Percentiles rank a stretch among this genome's conserved stretches.
These are phyloP conservation scores for Physcomitrium patens DNA, from an alignment of 225 moss, liverwort and hornwort species.

Conservation along the genomic window DNA sequence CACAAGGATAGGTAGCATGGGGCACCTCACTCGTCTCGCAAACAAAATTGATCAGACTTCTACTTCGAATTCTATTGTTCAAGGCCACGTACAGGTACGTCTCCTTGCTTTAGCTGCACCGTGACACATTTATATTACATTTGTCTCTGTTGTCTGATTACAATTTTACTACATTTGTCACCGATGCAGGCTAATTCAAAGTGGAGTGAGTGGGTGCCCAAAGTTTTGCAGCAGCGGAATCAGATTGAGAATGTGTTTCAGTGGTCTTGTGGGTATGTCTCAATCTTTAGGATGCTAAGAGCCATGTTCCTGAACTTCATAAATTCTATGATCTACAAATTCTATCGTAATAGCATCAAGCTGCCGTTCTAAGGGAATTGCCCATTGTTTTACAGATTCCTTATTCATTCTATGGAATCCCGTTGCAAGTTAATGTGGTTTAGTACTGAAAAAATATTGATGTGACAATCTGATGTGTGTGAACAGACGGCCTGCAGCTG, in stretches of 20 bases:
- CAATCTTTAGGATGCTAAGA: neutral
- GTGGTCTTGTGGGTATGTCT: constrained; percentile 91
- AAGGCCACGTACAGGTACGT: constrained; percentile 81
- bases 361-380: neutral
- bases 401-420: neutral
- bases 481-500: constrained; percentile 85
- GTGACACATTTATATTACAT: neutral
- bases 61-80: constrained; percentile 56
- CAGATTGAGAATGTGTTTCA: constrained; percentile 79
- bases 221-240: constrained; percentile 78
- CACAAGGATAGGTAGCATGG: constrained; percentile 95
- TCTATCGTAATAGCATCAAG: neutral
- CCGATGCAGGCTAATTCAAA: constrained; percentile 65
- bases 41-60: constrained; percentile 80
- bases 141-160: constrained; percentile 16
- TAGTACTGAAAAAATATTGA: neutral
- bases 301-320: neutral
- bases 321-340: constrained; percentile 7
- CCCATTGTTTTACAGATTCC: neutral
- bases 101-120: neutral
- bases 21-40: constrained; percentile 86
- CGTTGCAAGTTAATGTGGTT: neutral
- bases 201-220: constrained; percentile 87
- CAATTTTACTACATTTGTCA: neutral
- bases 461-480: constrained; percentile 10